Percentiles rank a stretch among this genome's conserved stretches.
phyloP scores from a whole-genome alignment of 2,329 filamentous ascomycete genomes.

The Cytospora schulzeri region DNA sequence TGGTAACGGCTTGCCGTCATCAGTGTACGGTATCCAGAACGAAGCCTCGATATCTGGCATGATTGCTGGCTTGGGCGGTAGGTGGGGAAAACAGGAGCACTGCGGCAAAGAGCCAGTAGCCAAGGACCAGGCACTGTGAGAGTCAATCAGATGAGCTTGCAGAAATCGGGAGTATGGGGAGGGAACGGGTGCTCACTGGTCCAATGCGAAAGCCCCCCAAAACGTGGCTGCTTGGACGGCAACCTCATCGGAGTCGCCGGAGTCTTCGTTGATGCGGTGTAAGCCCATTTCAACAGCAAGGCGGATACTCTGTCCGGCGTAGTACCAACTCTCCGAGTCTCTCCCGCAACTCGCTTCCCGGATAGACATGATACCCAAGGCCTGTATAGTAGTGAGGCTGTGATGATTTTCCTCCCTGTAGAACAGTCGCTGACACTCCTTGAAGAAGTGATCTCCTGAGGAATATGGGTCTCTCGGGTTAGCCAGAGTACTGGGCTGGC shows the following conservation, averaged over 20 bases:
- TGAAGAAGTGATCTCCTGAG: slow-evolving; percentile 75
- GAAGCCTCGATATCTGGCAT: slow-evolving; percentile 63
- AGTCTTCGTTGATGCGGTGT: slow-evolving; percentile 52
- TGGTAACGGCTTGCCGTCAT: slow-evolving; percentile 49
- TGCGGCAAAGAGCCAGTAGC: slow-evolving; percentile 64
- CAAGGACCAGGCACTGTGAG: slow-evolving; percentile 63
- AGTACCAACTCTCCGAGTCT: slow-evolving; percentile 73
- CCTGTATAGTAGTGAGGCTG: slow-evolving; percentile 71
- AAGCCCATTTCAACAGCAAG: slow-evolving; percentile 73
- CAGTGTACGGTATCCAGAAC: slow-evolving; percentile 61
- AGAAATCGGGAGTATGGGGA: not conserved
- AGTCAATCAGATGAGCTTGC: not conserved
- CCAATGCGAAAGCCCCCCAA: slow-evolving; percentile 64
- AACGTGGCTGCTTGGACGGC: slow-evolving; percentile 62
- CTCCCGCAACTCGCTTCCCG: slow-evolving; percentile 72
- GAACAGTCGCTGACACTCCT: slow-evolving; percentile 65
- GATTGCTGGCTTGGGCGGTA: slow-evolving; percentile 62
- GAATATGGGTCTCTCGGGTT: slow-evolving; percentile 63
- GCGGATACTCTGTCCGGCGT: slow-evolving; percentile 71
- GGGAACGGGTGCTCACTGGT: slow-evolving; percentile 53
- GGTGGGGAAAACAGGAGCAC: slow-evolving; percentile 57
- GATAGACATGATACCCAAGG: slow-evolving; percentile 75
- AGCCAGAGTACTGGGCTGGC: slow-evolving; percentile 63
- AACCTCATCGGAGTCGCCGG: slow-evolving; percentile 55
- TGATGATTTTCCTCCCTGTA: slow-evolving; percentile 60